Evolutionary conservation across 306 rosid genomes (phyloP).

Genomic region (Cicer chorassanicum): DNA sequence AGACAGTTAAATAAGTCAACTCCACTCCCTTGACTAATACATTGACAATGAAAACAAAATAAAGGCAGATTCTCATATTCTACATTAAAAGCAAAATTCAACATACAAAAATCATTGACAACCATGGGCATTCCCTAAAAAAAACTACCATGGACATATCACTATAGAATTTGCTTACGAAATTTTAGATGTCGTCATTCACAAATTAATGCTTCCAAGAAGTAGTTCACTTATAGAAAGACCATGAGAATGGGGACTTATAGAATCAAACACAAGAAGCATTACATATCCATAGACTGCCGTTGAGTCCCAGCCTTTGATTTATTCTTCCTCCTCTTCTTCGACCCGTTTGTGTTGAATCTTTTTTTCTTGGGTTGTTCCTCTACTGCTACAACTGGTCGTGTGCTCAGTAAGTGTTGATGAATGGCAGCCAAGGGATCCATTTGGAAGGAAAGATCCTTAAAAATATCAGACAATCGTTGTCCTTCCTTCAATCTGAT

Average conservation of each 20-base stretch:
- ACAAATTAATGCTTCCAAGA: constrained; percentile 33
- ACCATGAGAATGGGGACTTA: constrained; percentile 1
- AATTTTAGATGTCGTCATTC: constrained; percentile 27
- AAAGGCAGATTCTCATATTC: too few relatives aligned
- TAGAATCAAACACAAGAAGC: constrained; percentile 20
- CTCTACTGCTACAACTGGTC: constrained; percentile 44
- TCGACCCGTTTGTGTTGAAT: constrained; percentile 66
- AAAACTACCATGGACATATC: neutral
- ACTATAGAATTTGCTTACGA: neutral
- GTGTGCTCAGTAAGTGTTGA: too few relatives aligned
- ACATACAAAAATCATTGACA: constrained; percentile 1
- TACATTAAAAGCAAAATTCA: too few relatives aligned
- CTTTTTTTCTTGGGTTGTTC: constrained; percentile 57
- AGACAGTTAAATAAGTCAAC: too few relatives aligned
- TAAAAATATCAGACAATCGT: constrained; percentile 20
- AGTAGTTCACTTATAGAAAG: neutral
- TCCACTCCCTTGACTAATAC: too few relatives aligned
- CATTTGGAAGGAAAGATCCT: neutral
- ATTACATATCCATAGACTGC: constrained; percentile 66
- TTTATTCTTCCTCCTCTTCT: constrained; percentile 61
- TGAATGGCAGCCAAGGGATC: too few relatives aligned
- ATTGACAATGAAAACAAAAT: too few relatives aligned
- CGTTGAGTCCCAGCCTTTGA: constrained; percentile 51
- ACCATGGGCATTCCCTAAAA: too few relatives aligned
- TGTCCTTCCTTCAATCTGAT: too few relatives aligned